Evolutionary conservation across 768 basidiomycete species (phyloP).

Genomic region (Psilocybe sp.): DNA sequence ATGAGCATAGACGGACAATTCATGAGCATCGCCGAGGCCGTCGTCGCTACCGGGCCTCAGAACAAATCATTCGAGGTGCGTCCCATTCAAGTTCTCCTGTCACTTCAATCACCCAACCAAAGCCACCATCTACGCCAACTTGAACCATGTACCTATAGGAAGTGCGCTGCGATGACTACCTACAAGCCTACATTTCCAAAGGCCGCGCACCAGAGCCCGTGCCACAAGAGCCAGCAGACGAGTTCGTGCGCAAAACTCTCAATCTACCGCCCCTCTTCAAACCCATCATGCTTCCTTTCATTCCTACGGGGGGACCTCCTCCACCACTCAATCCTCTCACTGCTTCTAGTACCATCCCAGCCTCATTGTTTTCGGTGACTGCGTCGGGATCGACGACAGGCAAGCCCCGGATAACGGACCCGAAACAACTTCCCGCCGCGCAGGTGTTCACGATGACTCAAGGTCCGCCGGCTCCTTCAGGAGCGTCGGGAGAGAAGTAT

Average conservation of each 20-base stretch:
- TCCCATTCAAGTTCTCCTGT: not conserved
- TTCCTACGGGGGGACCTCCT: too few species aligned
- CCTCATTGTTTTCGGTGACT: too few species aligned
- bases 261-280: conserved; percentile 52
- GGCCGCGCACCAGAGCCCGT: conserved; percentile 43
- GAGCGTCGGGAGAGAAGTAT: conserved; percentile 25
- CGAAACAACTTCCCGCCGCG: conserved; percentile 12
- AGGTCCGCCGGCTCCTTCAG: not conserved
- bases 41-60: conserved; percentile 14
- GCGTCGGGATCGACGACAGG: too few species aligned
- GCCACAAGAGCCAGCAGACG: conserved; percentile 42
- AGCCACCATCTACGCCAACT: conserved; percentile 1
- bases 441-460: conserved; percentile 15
- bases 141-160: conserved; percentile 37
- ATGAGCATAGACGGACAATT: conserved; percentile 1
- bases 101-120: not conserved
- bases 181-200: conserved; percentile 43
- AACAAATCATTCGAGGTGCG: conserved; percentile 29
- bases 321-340: too few species aligned
- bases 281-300: conserved; percentile 23
- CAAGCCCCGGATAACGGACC: not conserved
- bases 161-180: conserved; percentile 52
- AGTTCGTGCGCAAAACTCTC: conserved; percentile 38
- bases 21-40: conserved; percentile 20
- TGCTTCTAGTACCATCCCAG: too few species aligned